phyloP scores from a whole-genome alignment of 177 flowering plant genomes.

The Tripterygium wilfordii region DNA sequence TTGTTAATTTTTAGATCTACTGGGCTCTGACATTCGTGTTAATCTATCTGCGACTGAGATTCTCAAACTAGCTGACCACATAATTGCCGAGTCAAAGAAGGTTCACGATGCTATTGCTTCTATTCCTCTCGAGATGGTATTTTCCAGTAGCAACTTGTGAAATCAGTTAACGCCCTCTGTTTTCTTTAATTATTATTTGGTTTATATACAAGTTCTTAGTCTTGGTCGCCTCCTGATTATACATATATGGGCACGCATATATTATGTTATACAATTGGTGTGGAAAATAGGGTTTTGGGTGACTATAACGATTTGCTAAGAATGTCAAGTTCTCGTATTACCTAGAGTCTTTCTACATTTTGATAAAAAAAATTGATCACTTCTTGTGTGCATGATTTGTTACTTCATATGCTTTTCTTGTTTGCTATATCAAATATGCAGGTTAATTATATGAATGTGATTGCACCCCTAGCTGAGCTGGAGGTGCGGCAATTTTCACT shows the following conservation, averaged over 20 bases:
- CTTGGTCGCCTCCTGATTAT: too few relatives aligned
- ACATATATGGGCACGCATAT: too few relatives aligned
- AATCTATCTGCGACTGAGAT: constrained; percentile 74
- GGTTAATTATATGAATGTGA: constrained; percentile 63
- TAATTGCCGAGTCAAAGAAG: constrained; percentile 64
- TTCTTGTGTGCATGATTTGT: too few relatives aligned
- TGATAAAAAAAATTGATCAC: too few relatives aligned
- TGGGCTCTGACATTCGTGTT: constrained; percentile 50
- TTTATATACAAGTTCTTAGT: too few relatives aligned
- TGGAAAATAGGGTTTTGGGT: too few relatives aligned
- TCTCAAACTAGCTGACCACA: constrained; percentile 56
- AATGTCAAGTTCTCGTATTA: too few relatives aligned
- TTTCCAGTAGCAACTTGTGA: neutral
- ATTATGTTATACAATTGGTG: too few relatives aligned
- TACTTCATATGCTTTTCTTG: too few relatives aligned
- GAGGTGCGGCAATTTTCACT: constrained; percentile 82
- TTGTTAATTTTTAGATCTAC: constrained; percentile 44
- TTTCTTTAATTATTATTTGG: neutral
- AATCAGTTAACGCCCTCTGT: neutral
- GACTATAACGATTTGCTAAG: too few relatives aligned
- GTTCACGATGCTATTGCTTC: constrained; percentile 86
- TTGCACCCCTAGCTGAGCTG: constrained; percentile 70
- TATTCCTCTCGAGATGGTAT: constrained; percentile 77
- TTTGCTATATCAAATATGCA: too few relatives aligned
- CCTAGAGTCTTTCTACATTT: too few relatives aligned